Evolutionary conservation across 108 stramenopile genomes (phyloP), one percentile per base, ranked within the genome.

Genomic region (Cyclotella atomus): DNA sequence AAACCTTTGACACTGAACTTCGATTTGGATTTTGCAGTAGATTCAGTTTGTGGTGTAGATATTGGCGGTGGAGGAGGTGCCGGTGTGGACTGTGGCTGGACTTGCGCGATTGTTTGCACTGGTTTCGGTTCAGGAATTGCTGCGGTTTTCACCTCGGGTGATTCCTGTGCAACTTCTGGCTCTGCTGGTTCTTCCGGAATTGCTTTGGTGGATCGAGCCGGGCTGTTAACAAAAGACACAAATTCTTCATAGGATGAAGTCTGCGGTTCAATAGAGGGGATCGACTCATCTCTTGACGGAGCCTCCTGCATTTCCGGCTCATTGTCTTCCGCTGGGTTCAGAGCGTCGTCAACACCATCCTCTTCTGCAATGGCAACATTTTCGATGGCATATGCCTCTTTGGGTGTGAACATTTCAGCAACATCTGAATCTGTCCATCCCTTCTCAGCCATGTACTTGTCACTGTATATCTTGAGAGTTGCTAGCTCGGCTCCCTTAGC

Each of bases 401-500:
- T 49, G 33, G 1, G 1, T 35, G 3, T 9, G 21, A 44, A 30
- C 34, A 61, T 16, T 23, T 21, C 20, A 61, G 29, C 60, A 7
- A 61, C 5, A 41, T 61, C 60, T 44, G 60, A 20, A 27, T 61
- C 60, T 61, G 60, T 43, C 6, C 23, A 16, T 16, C 60, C 60
- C 41, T 24, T 61, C 25, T 61, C 43, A 24, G 36, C 63, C 64
- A 64, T 49, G 41, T 74, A 59, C 0, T 63, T 59, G 43, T 74
- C 64, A 55, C 52, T 64, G 25, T 63, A 65, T 2, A 65, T 45
- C 2, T 62, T 79, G 32, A 79, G 60, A 1, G 52, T 56, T 8
- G 71, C 65, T 30, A 45, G 54, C 43, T 70, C 55, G 27, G 70
- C 25, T 33, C 52, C 27, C 45, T n/a, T n/a, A 16, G 62, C 24